Percentiles rank a stretch among this genome's conserved stretches.
phyloP scores from a whole-genome alignment of 768 basidiomycete species.

The Chalciporus sphaerocephalus region DNA sequence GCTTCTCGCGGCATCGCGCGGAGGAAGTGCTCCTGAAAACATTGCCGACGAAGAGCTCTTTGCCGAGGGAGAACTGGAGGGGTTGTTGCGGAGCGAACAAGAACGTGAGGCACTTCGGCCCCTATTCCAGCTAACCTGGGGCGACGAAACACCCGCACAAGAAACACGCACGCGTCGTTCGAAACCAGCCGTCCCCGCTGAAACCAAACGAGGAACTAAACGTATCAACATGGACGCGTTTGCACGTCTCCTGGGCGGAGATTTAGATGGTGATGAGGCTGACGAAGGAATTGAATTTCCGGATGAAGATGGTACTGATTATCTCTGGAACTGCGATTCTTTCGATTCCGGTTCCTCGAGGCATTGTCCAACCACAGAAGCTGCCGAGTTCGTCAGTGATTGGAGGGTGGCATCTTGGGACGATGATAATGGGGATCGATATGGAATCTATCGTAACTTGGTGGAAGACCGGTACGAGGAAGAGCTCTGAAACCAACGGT shows the following conservation, averaged over 20 bases:
- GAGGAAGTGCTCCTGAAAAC: constrained; percentile 45
- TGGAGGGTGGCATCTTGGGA: constrained; percentile 44
- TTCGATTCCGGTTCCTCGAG: constrained; percentile 6
- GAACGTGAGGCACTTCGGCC: constrained; percentile 45
- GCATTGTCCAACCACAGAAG: constrained; percentile 14
- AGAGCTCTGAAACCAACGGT: constrained; percentile 20
- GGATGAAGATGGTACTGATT: constrained; percentile 23
- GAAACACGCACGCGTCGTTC: constrained; percentile 4
- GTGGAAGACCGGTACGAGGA: constrained; percentile 28
- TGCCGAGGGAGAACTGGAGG: constrained; percentile 62
- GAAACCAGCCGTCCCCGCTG: constrained; percentile 5
- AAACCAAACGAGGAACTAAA: constrained; percentile 31
- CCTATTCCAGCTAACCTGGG: constrained; percentile 37
- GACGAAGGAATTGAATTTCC: constrained; percentile 19
- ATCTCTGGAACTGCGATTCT: constrained; percentile 12
- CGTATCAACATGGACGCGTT: constrained; percentile 58
- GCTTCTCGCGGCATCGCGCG: constrained; percentile 52
- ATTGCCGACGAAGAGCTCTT: constrained; percentile 73
- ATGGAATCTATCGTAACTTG: constrained; percentile 13
- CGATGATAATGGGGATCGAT: constrained; percentile 6
- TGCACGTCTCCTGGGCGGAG: constrained; percentile 42
- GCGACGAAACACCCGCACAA: constrained; percentile 27
- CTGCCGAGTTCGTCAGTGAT: constrained; percentile 39
- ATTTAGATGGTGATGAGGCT: constrained; percentile 18
- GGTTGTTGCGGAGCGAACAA: constrained; percentile 47